Evolutionary conservation across 2,329 filamentous ascomycete genomes (phyloP).

Genomic region (Trichoderma oligosporum): DNA sequence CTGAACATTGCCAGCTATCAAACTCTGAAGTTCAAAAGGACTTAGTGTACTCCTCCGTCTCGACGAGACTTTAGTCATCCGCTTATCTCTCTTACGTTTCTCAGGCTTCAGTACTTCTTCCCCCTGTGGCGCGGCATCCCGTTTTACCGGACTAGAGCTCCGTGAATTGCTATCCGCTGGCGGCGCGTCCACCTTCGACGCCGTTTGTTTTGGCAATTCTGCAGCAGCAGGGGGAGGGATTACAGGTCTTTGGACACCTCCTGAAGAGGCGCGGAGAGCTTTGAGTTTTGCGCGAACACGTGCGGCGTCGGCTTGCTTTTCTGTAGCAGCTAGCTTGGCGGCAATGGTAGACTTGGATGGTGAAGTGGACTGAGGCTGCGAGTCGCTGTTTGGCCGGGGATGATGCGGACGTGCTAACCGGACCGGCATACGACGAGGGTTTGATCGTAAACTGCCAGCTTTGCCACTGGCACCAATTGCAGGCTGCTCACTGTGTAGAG

Average conservation of each 20-base stretch:
- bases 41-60: constrained; percentile 71
- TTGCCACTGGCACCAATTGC: not conserved
- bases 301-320: constrained; percentile 60
- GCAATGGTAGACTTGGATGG: constrained; percentile 60
- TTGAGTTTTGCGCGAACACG: constrained; percentile 60
- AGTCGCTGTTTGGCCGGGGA: constrained; percentile 32
- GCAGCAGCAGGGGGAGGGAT: constrained; percentile 18
- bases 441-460: not conserved
- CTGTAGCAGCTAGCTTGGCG: constrained; percentile 60
- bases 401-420: constrained; percentile 34
- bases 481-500: not conserved
- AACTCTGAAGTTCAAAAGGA: constrained; percentile 67
- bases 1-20: constrained; percentile 53
- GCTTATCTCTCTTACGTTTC: constrained; percentile 51
- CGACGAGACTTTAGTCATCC: constrained; percentile 53
- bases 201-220: constrained; percentile 7
- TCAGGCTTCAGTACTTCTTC: constrained; percentile 30
- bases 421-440: constrained; percentile 22
- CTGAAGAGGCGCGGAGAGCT: constrained; percentile 43
- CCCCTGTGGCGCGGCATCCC: constrained; percentile 26
- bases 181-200: constrained; percentile 2
- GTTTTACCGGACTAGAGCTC: constrained; percentile 34
- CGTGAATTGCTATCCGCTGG: constrained; percentile 13
- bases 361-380: constrained; percentile 50
- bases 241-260: constrained; percentile 32